Conservation (phyloP, 441 rosid genomes). For the Gossypium aridum region DNA sequence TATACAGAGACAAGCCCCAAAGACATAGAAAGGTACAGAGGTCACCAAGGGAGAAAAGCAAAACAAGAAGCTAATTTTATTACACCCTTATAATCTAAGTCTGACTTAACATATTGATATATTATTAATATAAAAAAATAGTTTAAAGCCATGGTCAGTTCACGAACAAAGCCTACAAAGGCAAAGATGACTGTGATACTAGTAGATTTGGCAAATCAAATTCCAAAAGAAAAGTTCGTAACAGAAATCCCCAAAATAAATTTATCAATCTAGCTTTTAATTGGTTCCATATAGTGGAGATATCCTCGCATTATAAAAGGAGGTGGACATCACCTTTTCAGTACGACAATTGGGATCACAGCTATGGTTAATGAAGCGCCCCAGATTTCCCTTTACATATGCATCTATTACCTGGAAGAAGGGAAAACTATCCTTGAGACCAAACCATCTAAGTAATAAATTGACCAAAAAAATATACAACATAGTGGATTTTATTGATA, state of each 20-base stretch:
- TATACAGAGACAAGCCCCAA: not conserved
- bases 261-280: not conserved
- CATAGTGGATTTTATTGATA: not conserved
- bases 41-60: not conserved
- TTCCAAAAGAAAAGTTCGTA: not conserved
- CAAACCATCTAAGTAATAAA: constrained; percentile 15
- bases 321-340: constrained; percentile 52
- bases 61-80: not conserved
- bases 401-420: constrained; percentile 90
- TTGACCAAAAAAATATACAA: not conserved
- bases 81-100: not conserved
- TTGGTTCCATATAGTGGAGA: not conserved
- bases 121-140: not conserved
- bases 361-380: constrained; percentile 97
- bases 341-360: constrained; percentile 99
- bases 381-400: constrained; percentile 90
- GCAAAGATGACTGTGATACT: not conserved
- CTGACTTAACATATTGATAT: not conserved
- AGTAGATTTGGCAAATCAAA: not conserved
- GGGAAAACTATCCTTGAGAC: not conserved
- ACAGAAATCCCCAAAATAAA: not conserved
- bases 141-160: not conserved
- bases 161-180: not conserved
- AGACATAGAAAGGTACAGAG: not conserved
- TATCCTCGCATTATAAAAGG: not conserved